These are phyloP conservation scores for Medicago ruthenica DNA, from an alignment of 306 rosid species.

Conservation along the genomic window DNA sequence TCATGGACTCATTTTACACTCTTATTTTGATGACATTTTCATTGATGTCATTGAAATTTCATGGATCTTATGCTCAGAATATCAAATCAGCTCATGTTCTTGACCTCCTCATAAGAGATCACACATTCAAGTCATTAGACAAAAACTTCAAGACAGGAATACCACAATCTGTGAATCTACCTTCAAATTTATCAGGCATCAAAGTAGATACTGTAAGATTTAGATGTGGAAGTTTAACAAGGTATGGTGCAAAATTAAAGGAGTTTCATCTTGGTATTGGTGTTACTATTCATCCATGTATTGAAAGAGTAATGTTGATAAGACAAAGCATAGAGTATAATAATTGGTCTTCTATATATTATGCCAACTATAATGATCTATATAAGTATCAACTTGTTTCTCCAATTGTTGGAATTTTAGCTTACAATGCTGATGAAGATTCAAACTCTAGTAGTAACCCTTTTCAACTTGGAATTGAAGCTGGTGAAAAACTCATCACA, in stretches of 20 bases:
- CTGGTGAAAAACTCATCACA: slow-evolving; percentile 67
- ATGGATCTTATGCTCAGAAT: slow-evolving; percentile 56
- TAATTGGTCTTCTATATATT: slow-evolving; percentile 73
- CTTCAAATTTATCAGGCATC: slow-evolving; percentile 81
- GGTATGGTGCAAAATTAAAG: slow-evolving; percentile 81
- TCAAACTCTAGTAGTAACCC: slow-evolving; percentile 61
- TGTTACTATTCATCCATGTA: slow-evolving; percentile 78
- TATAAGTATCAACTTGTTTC: slow-evolving; percentile 79
- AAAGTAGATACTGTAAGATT: slow-evolving; percentile 60
- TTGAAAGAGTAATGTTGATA: slow-evolving; percentile 81
- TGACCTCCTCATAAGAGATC: slow-evolving; percentile 84
- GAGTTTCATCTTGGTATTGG: slow-evolving; percentile 76
- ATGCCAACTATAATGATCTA: slow-evolving; percentile 61
- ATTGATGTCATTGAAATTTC: slow-evolving; percentile 40
- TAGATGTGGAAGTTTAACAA: slow-evolving; percentile 84
- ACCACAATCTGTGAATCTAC: slow-evolving; percentile 61
- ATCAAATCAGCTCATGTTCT: slow-evolving; percentile 75
- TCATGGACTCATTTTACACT: slow-evolving; percentile 64
- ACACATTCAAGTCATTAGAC: slow-evolving; percentile 68
- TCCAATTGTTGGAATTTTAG: slow-evolving; percentile 79
- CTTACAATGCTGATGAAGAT: slow-evolving; percentile 78
- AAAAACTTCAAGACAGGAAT: slow-evolving; percentile 63
- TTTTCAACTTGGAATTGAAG: slow-evolving; percentile 77
- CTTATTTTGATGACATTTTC: slow-evolving; percentile 54
- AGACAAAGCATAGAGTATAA: slow-evolving; percentile 75